Base-by-base conservation (phyloP, 208 protist genomes). In the Herpetomonas tarakana region DNA sequence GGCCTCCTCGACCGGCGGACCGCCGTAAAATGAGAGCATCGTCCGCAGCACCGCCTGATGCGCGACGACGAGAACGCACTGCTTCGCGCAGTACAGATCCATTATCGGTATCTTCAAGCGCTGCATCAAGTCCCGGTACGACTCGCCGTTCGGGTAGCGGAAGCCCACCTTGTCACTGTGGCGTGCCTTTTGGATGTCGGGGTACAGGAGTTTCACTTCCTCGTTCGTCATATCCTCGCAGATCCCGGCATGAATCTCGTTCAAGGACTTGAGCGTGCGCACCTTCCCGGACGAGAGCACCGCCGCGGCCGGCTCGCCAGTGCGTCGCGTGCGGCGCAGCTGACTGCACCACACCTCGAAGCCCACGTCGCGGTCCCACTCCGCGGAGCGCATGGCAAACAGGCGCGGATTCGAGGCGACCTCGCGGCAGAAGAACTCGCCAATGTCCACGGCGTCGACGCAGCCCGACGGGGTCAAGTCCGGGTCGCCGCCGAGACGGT, bases 151-250 rank as follows among this genome's bases (percentile, higher is more conserved):
- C 0, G 87, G 87, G 55, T 93, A 93, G 45, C 87, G 77, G 54
- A 91, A 93, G n/a, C 81, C 81, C 1, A 86, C 83, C 66, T 93
- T 93, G 65, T 91, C 76, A 1, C 60, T 73, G 53, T 88, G 71
- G 0, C 87, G 72, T 52, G 87, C 88, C 27, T 44, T 65, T 45
- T 87, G 76, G 54, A 93, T 87, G 28, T 67, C 68, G 0, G 87
- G 87, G 56, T 89, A 90, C 9, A 81, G 58, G 38, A 62, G 44
- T 30, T 84, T 80, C 22, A 93, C 66, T 44, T 93, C 87, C 6
- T 91, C 78, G 56, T 87, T 88, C 22, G 87, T 93, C 77, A 93
- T 87, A 55, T 91, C 81, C 64, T 93, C 87, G 46, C 87, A 93
- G 51, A 93, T 84, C 24, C 87, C 87, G 52, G 83, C 87, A 55